Percentiles rank a stretch among this genome's conserved stretches.
Conservation (phyloP, 2,329 filamentous ascomycete species). For the Knufia petricola region DNA sequence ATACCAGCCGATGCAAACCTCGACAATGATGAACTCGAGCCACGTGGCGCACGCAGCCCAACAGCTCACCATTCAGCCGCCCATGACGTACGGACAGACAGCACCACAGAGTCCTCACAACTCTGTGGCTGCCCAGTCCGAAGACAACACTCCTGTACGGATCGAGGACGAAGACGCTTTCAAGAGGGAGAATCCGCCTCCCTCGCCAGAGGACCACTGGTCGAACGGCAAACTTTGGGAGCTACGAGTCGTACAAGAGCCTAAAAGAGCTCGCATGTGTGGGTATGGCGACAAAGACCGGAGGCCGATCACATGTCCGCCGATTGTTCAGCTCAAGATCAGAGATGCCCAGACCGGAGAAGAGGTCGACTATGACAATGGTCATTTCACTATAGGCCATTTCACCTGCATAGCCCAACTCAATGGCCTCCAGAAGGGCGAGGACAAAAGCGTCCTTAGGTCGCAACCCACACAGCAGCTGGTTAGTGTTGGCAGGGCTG, state of each 20-base stretch:
- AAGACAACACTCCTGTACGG: background rate
- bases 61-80: background rate
- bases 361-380: slow-evolving; percentile 60
- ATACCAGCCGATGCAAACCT: too few relatives aligned
- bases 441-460: slow-evolving; percentile 60
- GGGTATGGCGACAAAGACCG: slow-evolving; percentile 98
- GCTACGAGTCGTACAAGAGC: slow-evolving; percentile 79
- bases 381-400: slow-evolving; percentile 54
- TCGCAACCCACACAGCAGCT: slow-evolving; percentile 29
- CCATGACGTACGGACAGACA: background rate
- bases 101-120: background rate
- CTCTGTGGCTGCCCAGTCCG: background rate
- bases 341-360: slow-evolving; percentile 63
- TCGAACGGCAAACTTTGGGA: slow-evolving; percentile 43
- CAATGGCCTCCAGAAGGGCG: slow-evolving; percentile 51
- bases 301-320: slow-evolving; percentile 88
- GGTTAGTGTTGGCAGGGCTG: slow-evolving; percentile 12
- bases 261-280: slow-evolving; percentile 90
- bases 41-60: slow-evolving; percentile 10
- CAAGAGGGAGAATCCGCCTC: slow-evolving; percentile 17
- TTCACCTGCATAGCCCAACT: slow-evolving; percentile 62
- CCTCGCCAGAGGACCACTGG: slow-evolving; percentile 32
- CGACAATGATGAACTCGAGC: too few relatives aligned
- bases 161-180: slow-evolving; percentile 1
- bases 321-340: slow-evolving; percentile 77